These are phyloP conservation scores for Colletotrichum chlorophyti DNA, from an alignment of 2,329 filamentous ascomycete genomes.

Conservation along the genomic window DNA sequence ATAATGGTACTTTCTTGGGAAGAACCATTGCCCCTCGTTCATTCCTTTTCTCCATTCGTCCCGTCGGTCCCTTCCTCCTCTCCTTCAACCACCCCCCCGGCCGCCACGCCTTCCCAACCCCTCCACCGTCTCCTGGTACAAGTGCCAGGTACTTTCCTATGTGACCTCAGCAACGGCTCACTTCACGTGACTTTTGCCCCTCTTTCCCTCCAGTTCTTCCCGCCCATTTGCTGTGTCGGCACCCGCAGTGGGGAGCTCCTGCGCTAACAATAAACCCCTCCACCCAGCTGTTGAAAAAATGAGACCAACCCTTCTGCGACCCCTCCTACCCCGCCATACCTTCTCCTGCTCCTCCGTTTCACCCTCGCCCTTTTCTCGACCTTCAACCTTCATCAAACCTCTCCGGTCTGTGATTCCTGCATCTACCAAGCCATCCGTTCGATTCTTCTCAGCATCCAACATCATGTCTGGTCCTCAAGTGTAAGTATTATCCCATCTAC, in stretches of 20 bases:
- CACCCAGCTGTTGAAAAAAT: conserved; percentile 32
- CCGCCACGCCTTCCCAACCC: neutral
- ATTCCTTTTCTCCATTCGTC: neutral
- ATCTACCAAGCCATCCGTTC: conserved; percentile 36
- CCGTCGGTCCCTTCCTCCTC: neutral
- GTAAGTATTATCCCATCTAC: conserved; percentile 53
- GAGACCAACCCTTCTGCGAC: conserved; percentile 33
- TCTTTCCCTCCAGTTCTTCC: neutral
- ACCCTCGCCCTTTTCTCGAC: conserved; percentile 33
- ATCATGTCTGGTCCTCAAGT: conserved; percentile 76
- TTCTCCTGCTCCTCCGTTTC: conserved; percentile 32
- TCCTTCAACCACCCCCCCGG: too few species aligned
- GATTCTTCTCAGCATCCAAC: conserved; percentile 65
- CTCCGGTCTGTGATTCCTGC: conserved; percentile 27
- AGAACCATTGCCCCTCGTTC: conserved; percentile 4
- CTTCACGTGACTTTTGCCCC: conserved; percentile 25
- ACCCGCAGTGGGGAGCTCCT: conserved; percentile 28
- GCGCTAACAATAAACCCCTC: conserved; percentile 32
- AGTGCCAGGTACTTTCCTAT: conserved; percentile 10
- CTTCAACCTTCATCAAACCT: conserved; percentile 32
- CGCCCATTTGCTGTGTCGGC: conserved; percentile 13
- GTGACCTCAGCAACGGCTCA: conserved; percentile 27
- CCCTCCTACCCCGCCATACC: conserved; percentile 33
- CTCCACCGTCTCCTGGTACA: conserved; percentile 11
- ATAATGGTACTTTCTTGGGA: too few species aligned